These are phyloP conservation scores for Zygosaccharomyces kombuchaensis DNA, from an alignment of 805 yeast species.

Conservation along the genomic window DNA sequence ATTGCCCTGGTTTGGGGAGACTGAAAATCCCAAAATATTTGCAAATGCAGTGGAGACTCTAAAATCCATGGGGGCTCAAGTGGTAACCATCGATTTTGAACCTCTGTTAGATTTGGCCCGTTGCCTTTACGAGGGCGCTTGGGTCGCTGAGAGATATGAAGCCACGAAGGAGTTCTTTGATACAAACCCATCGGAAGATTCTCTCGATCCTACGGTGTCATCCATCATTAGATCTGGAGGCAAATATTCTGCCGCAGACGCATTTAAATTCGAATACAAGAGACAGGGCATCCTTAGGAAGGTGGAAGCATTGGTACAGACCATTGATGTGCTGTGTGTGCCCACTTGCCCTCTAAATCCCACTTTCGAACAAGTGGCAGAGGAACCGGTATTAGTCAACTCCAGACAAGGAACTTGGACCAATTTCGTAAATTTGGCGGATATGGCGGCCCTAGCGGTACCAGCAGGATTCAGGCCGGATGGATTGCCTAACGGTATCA, in stretches of 20 bases:
- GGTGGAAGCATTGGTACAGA: slow-evolving; percentile 49
- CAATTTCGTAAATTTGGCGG: slow-evolving; percentile 92
- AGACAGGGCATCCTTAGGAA: slow-evolving; percentile 74
- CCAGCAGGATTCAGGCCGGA: slow-evolving; percentile 88
- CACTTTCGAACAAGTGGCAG: slow-evolving; percentile 61
- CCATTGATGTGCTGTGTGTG: slow-evolving; percentile 72
- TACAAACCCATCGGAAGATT: slow-evolving; percentile 61
- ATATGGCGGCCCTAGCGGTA: slow-evolving; percentile 83
- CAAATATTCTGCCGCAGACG: slow-evolving; percentile 72
- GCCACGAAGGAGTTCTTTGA: slow-evolving; percentile 72
- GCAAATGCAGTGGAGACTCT: slow-evolving; percentile 55
- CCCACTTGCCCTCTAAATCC: slow-evolving; percentile 97
- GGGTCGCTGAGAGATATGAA: slow-evolving; percentile 94
- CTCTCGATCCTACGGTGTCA: slow-evolving; percentile 80
- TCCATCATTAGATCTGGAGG: slow-evolving; percentile 76
- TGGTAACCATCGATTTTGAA: slow-evolving; percentile 64
- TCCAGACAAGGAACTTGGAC: slow-evolving; percentile 98
- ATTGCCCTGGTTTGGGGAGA: slow-evolving; percentile 77
- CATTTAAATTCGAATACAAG: slow-evolving; percentile 80
- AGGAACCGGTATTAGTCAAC: slow-evolving; percentile 78
- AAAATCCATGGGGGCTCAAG: slow-evolving; percentile 50
- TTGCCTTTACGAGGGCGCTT: slow-evolving; percentile 93
- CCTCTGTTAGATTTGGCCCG: slow-evolving; percentile 77
- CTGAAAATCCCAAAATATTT: slow-evolving; percentile 68
- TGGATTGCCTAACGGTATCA: slow-evolving; percentile 87